phyloP scores from a whole-genome alignment of 208 protist genomes.

The Crithidia brevicula region DNA sequence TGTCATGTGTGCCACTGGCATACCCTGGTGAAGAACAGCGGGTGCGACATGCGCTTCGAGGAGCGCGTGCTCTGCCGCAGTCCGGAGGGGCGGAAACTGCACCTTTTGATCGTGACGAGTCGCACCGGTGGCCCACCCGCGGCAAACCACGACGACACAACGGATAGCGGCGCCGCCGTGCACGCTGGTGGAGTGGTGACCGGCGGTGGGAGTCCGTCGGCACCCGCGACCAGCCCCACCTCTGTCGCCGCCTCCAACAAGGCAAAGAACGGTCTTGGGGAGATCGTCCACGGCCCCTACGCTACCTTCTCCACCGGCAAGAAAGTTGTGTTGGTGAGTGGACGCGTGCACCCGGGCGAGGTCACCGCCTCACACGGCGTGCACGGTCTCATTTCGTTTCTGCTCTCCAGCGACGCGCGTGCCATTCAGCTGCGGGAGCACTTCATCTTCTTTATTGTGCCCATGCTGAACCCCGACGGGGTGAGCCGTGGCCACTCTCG shows the following conservation, averaged over 20 bases:
- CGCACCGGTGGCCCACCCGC: slow-evolving; percentile 17
- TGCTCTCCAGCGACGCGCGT: slow-evolving; percentile 64
- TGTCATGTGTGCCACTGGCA: slow-evolving; percentile 88
- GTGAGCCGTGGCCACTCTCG: slow-evolving; percentile 93
- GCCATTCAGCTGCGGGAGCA: slow-evolving; percentile 78
- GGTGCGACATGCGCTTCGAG: slow-evolving; percentile 75
- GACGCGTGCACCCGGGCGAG: slow-evolving; percentile 94
- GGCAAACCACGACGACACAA: background rate
- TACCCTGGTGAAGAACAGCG: slow-evolving; percentile 53
- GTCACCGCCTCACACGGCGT: slow-evolving; percentile 89
- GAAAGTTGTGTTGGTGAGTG: slow-evolving; percentile 87
- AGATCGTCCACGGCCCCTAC: slow-evolving; percentile 63
- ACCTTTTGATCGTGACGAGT: slow-evolving; percentile 84
- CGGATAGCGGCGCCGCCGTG: background rate
- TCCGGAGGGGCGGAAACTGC: slow-evolving; percentile 83
- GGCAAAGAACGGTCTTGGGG: slow-evolving; percentile 4
- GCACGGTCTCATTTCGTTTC: slow-evolving; percentile 91
- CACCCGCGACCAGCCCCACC: background rate
- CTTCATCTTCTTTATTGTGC: slow-evolving; percentile 94
- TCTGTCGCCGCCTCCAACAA: slow-evolving; percentile 7
- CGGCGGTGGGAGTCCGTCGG: background rate
- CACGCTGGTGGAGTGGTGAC: too few relatives aligned
- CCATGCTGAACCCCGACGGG: slow-evolving; percentile 95
- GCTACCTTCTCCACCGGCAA: slow-evolving; percentile 79
- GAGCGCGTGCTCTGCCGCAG: slow-evolving; percentile 82